Percentiles rank a stretch among this genome's conserved stretches.
These are phyloP conservation scores for Pezicula neosporulosa DNA, from an alignment of 2,329 filamentous ascomycete genomes.

Conservation along the genomic window DNA sequence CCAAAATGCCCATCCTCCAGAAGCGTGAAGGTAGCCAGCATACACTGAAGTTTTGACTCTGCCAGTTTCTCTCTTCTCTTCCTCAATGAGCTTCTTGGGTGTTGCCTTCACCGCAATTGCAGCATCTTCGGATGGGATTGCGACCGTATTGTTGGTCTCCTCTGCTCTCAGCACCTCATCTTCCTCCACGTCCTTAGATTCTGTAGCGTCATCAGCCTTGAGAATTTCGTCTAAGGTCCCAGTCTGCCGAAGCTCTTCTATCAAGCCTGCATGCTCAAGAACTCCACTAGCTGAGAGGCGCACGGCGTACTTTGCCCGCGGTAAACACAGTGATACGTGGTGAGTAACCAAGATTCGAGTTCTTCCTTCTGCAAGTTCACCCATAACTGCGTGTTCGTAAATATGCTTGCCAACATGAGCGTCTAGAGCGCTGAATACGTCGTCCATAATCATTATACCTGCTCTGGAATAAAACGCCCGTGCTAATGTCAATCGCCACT, in stretches of 20 bases:
- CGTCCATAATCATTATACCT: slow-evolving; percentile 72
- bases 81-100: slow-evolving; percentile 66
- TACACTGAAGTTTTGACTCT: slow-evolving; percentile 67
- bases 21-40: slow-evolving; percentile 58
- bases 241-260: slow-evolving; percentile 55
- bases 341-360: slow-evolving; percentile 78
- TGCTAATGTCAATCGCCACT: slow-evolving; percentile 75
- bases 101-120: slow-evolving; percentile 27
- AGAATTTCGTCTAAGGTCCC: slow-evolving; percentile 53
- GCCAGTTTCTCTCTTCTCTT: slow-evolving; percentile 67
- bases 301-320: slow-evolving; percentile 68
- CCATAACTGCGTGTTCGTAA: slow-evolving; percentile 69
- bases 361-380: slow-evolving; percentile 62
- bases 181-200: slow-evolving; percentile 29
- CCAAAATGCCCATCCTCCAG: slow-evolving; percentile 62
- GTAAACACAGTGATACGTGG: slow-evolving; percentile 66
- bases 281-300: slow-evolving; percentile 65
- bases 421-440: slow-evolving; percentile 79
- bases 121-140: slow-evolving; percentile 32
- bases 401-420: slow-evolving; percentile 76
- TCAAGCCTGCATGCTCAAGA: slow-evolving; percentile 54
- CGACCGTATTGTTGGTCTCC: slow-evolving; percentile 35
- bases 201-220: slow-evolving; percentile 45
- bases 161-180: slow-evolving; percentile 47
- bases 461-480: slow-evolving; percentile 77